Base-by-base conservation (phyloP, 805 yeast species). In the Candida awuae region DNA sequence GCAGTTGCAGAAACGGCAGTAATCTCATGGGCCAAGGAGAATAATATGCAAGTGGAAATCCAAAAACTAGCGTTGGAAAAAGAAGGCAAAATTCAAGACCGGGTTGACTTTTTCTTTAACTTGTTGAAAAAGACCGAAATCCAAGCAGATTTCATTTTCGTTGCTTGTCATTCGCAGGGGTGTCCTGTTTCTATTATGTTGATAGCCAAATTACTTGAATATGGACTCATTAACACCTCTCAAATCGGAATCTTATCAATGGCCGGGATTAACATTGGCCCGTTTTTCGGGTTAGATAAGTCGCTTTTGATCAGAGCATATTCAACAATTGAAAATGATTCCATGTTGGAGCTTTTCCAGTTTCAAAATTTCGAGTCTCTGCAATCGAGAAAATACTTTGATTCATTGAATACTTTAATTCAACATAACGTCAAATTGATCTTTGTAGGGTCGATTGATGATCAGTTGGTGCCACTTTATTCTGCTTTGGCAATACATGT, bases 261-360 rank as follows among this genome's bases (percentile, higher is more conserved):
- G 98, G 97, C 97, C 0, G 97, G 97, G 1, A 76, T 88, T 18
- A 85, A 87, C 51, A 77, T 85, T 55, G 98, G 98, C 0, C 98
- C 98, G 2, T 84, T 85, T 54, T 85, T 78, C 48, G 97, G 97
- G 0, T 75, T 77, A 50, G 97, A 92, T 55, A 87, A 85, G 56
- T 77, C 79, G 8, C 63, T 87, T 19, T 73, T 88, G 45, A 80
- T 90, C 60, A 73, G 87, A 47, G 96, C 97, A 0, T 87, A 87
- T 53, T 80, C 94, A 1, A 78, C 94, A 0, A 81, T 90, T 43
- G 98, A 92, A 55, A 83, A 79, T 48, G 95, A 83, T 38, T 84
- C 97, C 0, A 60, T 90, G 62, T 63, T 72, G 50, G 98, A 90
- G 58, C 64, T 90, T 37, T 90, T 90, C 60, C 92, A 87, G 52